phyloP scores from a whole-genome alignment of 164 flowering plant species.

The Vitis rupestris region DNA sequence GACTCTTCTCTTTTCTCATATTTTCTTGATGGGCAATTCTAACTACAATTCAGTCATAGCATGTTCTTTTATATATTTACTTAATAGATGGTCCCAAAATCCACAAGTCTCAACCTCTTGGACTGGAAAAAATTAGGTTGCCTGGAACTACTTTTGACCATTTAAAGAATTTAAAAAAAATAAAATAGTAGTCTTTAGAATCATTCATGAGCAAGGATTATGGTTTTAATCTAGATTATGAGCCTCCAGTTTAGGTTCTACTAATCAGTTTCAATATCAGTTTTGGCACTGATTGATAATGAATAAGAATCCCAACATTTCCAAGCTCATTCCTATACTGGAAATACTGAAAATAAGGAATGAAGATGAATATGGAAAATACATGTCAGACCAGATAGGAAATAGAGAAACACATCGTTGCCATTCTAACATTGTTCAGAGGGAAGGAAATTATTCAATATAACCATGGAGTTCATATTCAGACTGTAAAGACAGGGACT shows the following conservation, averaged over 20 bases:
- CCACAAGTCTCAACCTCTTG: not conserved
- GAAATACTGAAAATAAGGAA: not conserved
- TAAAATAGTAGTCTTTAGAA: too few species aligned
- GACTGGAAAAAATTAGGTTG: not conserved
- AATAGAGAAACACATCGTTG: too few species aligned
- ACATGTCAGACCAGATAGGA: too few species aligned
- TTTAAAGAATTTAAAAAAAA: too few species aligned
- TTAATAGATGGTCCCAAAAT: not conserved
- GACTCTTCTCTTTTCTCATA: too few species aligned
- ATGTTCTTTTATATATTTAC: not conserved
- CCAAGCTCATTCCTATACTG: not conserved
- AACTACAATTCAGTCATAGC: not conserved
- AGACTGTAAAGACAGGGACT: too few species aligned
- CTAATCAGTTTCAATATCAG: not conserved
- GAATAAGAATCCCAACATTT: not conserved
- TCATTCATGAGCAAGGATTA: too few species aligned
- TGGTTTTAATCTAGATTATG: not conserved
- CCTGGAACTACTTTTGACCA: not conserved
- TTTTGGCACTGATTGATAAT: not conserved
- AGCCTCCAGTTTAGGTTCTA: not conserved
- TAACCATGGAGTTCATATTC: too few species aligned
- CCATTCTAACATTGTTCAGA: too few species aligned
- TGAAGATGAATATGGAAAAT: not conserved
- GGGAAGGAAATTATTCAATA: too few species aligned
- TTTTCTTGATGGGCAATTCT: not conserved